Evolutionary conservation across 768 basidiomycete species (phyloP).

Genomic region (Leucocoprinus leucothites): DNA sequence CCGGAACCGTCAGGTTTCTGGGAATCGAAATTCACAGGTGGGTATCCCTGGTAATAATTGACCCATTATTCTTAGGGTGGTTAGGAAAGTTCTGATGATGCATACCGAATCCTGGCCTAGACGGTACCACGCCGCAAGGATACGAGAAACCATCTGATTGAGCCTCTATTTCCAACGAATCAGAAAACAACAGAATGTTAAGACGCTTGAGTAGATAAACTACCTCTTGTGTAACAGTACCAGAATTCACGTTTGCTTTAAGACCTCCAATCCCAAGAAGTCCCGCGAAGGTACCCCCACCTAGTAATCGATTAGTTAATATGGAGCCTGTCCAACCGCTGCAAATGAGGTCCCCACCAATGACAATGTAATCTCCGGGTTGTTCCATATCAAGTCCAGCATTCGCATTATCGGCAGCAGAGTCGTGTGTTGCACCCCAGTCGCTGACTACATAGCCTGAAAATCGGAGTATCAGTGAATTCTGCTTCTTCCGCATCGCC

Average conservation of each 20-base stretch:
- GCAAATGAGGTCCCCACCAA: slow-evolving; percentile 28
- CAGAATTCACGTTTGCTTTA: slow-evolving; percentile 31
- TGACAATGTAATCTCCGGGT: slow-evolving; percentile 45
- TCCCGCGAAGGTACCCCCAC: slow-evolving; percentile 34
- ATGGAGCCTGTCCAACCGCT: neutral
- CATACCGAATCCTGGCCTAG: slow-evolving; percentile 46
- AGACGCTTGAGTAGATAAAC: slow-evolving; percentile 2
- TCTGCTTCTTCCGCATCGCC: neutral
- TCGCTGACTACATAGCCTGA: slow-evolving; percentile 48
- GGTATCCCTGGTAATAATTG: slow-evolving; percentile 32
- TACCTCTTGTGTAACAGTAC: slow-evolving; percentile 29
- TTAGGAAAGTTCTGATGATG: neutral
- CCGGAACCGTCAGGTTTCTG: slow-evolving; percentile 45
- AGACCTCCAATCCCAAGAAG: slow-evolving; percentile 18
- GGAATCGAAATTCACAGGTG: slow-evolving; percentile 42
- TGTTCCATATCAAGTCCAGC: slow-evolving; percentile 51
- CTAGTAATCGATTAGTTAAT: slow-evolving; percentile 16
- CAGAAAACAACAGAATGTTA: neutral
- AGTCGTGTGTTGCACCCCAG: slow-evolving; percentile 51
- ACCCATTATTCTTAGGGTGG: neutral
- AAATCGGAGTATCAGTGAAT: neutral
- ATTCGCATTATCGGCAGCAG: slow-evolving; percentile 42
- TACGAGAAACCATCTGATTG: slow-evolving; percentile 43
- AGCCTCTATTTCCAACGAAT: slow-evolving; percentile 26
- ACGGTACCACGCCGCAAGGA: slow-evolving; percentile 43